Evolutionary conservation across 75 land plant genomes (phyloP), one percentile per base, ranked within the genome.

Genomic region (Picea sitchensis): DNA sequence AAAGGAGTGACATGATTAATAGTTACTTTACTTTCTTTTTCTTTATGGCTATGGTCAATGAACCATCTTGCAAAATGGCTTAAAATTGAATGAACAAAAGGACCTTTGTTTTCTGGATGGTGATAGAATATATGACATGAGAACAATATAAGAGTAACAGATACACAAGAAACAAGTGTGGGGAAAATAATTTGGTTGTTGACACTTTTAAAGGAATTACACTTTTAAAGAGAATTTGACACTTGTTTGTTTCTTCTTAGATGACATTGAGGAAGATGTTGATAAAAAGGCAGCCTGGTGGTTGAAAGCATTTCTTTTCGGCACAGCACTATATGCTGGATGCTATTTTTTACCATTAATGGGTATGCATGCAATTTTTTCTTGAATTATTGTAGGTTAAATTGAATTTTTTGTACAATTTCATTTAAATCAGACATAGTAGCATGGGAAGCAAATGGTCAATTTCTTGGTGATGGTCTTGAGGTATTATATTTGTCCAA

Each of bases 311-410:
- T 32, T 93, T 44, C 87, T 89, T 79, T 83, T 84, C 30, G 91
- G 84, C 67, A 91, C 93, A 58, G 90, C 92, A 31, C 14, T 80
- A 7, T 44, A 64, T 83, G 87, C 84, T 59, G 92, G 73, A 34
- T 87, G 80, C 72, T 84, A 93, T 79, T 82, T 89, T 32, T 82
- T 91, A 74, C 95, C 95, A 47, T 88, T 91, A 78, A 81, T 93
- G 90, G 93, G 96, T 91, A 91, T 69, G 84, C 34, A 26, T 58
- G 56, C 54, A 71, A 44, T 47, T 8, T 71, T 71, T 71, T 71
- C 54, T 65, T 18, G 47, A 76, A 9, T 18, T 76, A 2, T 23
- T 26, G 18, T 14, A 14, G 67, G 30, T 64, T 64, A 11, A 64
- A 62, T 62, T 8, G 4, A 4, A 62, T 5, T 20, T 20, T 17